phyloP scores from a whole-genome alignment of 768 basidiomycete species.

The Rhizopogon vulgaris region DNA sequence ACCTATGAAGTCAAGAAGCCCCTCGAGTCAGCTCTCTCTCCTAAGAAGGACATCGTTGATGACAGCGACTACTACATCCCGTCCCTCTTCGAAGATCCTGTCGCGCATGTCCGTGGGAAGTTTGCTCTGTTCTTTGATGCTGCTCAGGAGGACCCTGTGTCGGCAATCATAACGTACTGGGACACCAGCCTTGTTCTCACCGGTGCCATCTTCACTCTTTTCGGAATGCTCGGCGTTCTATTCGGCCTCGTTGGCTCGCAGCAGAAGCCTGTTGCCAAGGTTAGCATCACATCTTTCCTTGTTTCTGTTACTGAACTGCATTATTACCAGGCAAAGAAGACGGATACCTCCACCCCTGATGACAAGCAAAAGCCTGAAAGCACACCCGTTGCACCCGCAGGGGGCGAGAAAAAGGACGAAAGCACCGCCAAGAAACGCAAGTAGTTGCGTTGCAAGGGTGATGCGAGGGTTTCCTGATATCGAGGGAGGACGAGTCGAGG shows the following conservation, averaged over 20 bases:
- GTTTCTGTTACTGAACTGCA: not conserved
- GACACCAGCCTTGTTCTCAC: conserved; percentile 78
- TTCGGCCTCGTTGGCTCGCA: conserved; percentile 73
- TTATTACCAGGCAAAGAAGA: conserved; percentile 65
- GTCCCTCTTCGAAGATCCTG: conserved; percentile 59
- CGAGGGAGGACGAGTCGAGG: not conserved
- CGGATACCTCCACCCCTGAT: conserved; percentile 56
- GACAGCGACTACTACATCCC: conserved; percentile 34
- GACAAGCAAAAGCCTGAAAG: conserved; percentile 61
- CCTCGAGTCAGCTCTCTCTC: conserved; percentile 58
- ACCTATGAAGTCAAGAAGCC: conserved; percentile 90
- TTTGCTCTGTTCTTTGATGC: conserved; percentile 75
- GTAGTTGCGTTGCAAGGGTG: conserved; percentile 24
- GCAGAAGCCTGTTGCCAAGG: conserved; percentile 67
- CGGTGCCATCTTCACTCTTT: conserved; percentile 68
- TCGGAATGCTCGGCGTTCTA: conserved; percentile 79
- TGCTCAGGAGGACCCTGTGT: conserved; percentile 67
- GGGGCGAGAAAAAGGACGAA: conserved; percentile 70
- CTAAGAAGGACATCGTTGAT: conserved; percentile 39
- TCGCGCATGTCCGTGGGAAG: conserved; percentile 52
- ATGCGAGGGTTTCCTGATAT: not conserved
- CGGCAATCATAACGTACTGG: conserved; percentile 83
- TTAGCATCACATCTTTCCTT: conserved; percentile 21
- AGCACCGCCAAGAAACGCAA: conserved; percentile 69
- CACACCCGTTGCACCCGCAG: conserved; percentile 66